These are phyloP conservation scores for Cicer judaicum DNA, from an alignment of 306 rosid genomes.

Conservation along the genomic window DNA sequence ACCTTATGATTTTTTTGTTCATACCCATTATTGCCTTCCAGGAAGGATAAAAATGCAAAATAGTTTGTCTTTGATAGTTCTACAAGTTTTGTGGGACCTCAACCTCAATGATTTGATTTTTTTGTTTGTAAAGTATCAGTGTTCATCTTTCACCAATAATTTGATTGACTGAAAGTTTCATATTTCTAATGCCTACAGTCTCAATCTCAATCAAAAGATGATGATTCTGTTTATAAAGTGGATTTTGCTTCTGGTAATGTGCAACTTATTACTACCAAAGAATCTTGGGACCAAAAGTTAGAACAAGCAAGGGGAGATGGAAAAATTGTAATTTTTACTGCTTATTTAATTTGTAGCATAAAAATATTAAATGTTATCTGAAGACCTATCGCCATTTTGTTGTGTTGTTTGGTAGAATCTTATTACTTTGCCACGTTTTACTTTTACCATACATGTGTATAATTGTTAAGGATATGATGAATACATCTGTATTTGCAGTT, in stretches of 20 bases:
- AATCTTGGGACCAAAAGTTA: slow-evolving; percentile 84
- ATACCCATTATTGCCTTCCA: neutral
- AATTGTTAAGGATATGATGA: slow-evolving; percentile 17
- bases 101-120: neutral
- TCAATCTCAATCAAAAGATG: slow-evolving; percentile 39
- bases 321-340: slow-evolving; percentile 60
- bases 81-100: slow-evolving; percentile 24
- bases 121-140: neutral
- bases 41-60: neutral
- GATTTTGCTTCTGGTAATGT: slow-evolving; percentile 79
- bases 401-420: slow-evolving; percentile 33
- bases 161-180: slow-evolving; percentile 42
- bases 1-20: slow-evolving; percentile 1
- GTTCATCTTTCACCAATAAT: slow-evolving; percentile 11
- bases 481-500: slow-evolving; percentile 1
- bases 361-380: neutral
- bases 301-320: slow-evolving; percentile 86
- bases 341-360: slow-evolving; percentile 3
- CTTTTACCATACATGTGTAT: slow-evolving; percentile 8
- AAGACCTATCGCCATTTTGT: slow-evolving; percentile 22
- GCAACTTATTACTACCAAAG: slow-evolving; percentile 71
- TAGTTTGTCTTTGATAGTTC: neutral
- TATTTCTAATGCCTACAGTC: slow-evolving; percentile 54
- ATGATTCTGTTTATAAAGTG: slow-evolving; percentile 63
- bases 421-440: slow-evolving; percentile 4